Evolutionary conservation across 306 rosid species (phyloP).

Genomic region (Boehmeria nivea): DNA sequence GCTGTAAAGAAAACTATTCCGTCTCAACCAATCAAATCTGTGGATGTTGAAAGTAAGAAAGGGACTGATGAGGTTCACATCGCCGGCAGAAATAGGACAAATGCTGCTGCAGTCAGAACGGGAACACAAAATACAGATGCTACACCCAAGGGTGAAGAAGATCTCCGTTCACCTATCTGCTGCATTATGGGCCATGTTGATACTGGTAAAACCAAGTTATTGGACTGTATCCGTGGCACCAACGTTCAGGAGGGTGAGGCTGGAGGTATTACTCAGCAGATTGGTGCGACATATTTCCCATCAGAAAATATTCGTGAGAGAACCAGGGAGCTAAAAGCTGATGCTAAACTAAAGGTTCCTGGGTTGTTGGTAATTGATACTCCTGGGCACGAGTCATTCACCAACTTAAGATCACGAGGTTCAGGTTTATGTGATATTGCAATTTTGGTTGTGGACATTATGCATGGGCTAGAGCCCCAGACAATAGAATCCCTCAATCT

Average conservation of each 20-base stretch:
- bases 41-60: slow-evolving; percentile 35
- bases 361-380: slow-evolving; percentile 94
- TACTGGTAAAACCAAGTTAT: slow-evolving; percentile 89
- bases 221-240: slow-evolving; percentile 92
- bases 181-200: slow-evolving; percentile 99
- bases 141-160: slow-evolving; percentile 45
- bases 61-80: slow-evolving; percentile 28
- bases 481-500: slow-evolving; percentile 90
- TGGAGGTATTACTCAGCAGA: slow-evolving; percentile 97
- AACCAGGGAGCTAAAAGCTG: slow-evolving; percentile 90
- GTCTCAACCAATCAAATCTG: slow-evolving; percentile 29
- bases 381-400: slow-evolving; percentile 91
- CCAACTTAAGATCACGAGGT: slow-evolving; percentile 88
- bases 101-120: slow-evolving; percentile 22
- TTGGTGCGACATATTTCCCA: slow-evolving; percentile 96
- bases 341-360: slow-evolving; percentile 88
- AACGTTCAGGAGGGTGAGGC: slow-evolving; percentile 99
- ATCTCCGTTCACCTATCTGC: slow-evolving; percentile 97
- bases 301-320: slow-evolving; percentile 90
- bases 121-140: slow-evolving; percentile 25
- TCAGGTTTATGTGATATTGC: slow-evolving; percentile 96
- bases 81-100: slow-evolving; percentile 37
- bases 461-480: slow-evolving; percentile 96
- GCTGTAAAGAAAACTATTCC: slow-evolving; percentile 34
- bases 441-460: slow-evolving; percentile 91